Conservation (phyloP, 2,329 filamentous ascomycete species). For the Trichoderma aggressivum region DNA sequence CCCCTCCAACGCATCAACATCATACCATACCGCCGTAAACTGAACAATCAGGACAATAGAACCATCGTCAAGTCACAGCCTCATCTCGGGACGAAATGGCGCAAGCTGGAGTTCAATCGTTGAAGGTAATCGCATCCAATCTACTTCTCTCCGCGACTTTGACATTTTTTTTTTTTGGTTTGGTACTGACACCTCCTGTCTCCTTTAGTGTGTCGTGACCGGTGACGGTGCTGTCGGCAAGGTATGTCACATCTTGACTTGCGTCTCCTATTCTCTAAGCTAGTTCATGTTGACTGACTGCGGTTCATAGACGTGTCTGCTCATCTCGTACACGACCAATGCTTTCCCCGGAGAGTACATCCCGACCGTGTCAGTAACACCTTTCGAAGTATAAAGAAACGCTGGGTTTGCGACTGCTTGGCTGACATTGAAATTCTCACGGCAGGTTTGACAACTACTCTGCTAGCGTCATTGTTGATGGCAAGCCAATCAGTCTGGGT, state of each 20-base stretch:
- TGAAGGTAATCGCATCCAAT: constrained; percentile 64
- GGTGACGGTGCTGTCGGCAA: constrained; percentile 99
- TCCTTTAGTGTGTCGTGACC: constrained; percentile 85
- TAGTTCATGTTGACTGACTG: constrained; percentile 2
- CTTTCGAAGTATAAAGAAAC: not conserved
- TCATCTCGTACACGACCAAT: constrained; percentile 99
- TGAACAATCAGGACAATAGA: not conserved
- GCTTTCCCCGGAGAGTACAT: constrained; percentile 99
- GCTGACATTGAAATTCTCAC: constrained; percentile 21
- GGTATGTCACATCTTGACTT: constrained; percentile 47
- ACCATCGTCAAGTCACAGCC: constrained; percentile 6
- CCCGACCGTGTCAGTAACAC: constrained; percentile 79
- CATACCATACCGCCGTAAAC: not conserved
- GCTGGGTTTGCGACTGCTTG: constrained; percentile 16
- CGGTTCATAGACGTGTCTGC: constrained; percentile 80
- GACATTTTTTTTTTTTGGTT: not conserved
- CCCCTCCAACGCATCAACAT: constrained; percentile 12
- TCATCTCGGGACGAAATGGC: constrained; percentile 55
- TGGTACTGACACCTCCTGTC: constrained; percentile 30
- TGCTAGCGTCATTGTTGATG: constrained; percentile 97
- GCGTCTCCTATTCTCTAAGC: not conserved
- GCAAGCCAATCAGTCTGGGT: constrained; percentile 93
- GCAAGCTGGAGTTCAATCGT: constrained; percentile 77
- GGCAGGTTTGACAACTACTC: constrained; percentile 96
- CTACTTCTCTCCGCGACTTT: constrained; percentile 2